phyloP scores from a whole-genome alignment of 441 rosid genomes.

The Syzygium malaccense region DNA sequence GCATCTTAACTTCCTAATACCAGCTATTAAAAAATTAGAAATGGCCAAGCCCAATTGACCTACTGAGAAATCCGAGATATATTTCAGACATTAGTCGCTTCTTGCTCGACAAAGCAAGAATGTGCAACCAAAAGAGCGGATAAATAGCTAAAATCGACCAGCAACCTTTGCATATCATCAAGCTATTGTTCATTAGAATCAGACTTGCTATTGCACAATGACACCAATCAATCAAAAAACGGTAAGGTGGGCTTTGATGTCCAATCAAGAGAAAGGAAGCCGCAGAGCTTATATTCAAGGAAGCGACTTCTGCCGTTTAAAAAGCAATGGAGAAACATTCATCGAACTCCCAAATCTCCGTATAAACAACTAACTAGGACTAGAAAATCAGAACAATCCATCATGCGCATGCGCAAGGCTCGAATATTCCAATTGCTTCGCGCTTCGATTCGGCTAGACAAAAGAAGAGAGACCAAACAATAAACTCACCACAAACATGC shows the following conservation, averaged over 20 bases:
- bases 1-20: neutral
- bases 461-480: neutral
- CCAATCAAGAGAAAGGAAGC: neutral
- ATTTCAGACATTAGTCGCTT: neutral
- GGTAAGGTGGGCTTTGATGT: neutral
- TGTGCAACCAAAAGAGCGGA: neutral
- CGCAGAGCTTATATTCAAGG: neutral
- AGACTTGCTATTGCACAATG: neutral
- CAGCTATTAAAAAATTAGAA: neutral
- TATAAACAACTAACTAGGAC: neutral
- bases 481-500: slow-evolving; percentile 72
- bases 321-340: neutral
- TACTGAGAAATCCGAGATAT: neutral
- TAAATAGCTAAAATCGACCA: neutral
- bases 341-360: neutral
- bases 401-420: neutral
- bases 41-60: neutral
- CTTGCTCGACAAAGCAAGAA: neutral
- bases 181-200: neutral
- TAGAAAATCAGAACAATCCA: neutral
- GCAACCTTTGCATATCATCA: neutral
- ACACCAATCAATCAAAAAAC: neutral
- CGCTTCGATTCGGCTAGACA: neutral
- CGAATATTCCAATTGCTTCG: neutral
- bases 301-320: neutral